These are phyloP conservation scores for Tetraselmis chui DNA, from an alignment of 139 green algal species.

Conservation along the genomic window DNA sequence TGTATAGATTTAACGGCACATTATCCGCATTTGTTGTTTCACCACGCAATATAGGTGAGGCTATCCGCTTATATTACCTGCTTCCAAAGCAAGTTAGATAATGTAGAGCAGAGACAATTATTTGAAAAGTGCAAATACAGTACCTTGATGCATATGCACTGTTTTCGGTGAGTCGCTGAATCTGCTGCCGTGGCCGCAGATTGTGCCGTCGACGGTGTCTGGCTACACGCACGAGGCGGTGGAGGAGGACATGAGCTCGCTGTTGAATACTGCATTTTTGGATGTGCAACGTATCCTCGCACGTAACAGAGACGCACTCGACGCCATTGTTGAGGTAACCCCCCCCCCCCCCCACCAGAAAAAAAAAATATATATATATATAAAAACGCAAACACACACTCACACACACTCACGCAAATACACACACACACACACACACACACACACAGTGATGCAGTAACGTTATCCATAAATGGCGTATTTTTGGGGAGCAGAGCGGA, in stretches of 20 bases:
- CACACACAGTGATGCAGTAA: conserved; percentile 6
- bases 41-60: too few species aligned
- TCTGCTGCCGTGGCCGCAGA: not conserved
- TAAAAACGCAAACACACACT: too few species aligned
- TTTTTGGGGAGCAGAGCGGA: too few species aligned
- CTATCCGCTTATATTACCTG: too few species aligned
- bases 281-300: conserved; percentile 10
- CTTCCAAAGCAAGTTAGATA: too few species aligned
- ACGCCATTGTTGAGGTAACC: not conserved
- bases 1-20: too few species aligned
- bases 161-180: not conserved
- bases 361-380: conserved; percentile 8
- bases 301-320: conserved; percentile 1
- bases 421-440: conserved; percentile 15
- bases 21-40: too few species aligned
- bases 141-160: too few species aligned
- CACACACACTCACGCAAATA: too few species aligned
- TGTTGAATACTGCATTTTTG: conserved; percentile 9
- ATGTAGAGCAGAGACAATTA: too few species aligned
- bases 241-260: conserved; percentile 10
- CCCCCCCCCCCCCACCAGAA: not conserved
- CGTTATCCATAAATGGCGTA: too few species aligned
- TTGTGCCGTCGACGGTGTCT: conserved; percentile 5
- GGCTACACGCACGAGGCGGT: conserved; percentile 8
- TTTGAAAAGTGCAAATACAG: too few species aligned